phyloP scores from a whole-genome alignment of 1,284 basidiomycete species.

The Neolentinus lepideus region DNA sequence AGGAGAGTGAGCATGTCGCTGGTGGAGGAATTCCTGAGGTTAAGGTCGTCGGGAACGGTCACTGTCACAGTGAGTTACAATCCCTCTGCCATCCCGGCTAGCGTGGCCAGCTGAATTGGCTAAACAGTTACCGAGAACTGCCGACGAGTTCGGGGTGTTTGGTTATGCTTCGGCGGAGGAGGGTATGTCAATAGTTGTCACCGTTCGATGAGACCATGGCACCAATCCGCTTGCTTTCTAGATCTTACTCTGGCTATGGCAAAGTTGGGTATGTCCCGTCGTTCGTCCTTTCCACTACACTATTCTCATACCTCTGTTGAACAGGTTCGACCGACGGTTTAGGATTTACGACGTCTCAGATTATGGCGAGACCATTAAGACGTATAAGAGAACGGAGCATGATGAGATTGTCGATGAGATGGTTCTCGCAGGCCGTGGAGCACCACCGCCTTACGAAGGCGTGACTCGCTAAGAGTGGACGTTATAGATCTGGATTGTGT shows the following conservation, averaged over 20 bases:
- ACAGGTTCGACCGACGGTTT: conserved; percentile 83
- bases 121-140: conserved; percentile 80
- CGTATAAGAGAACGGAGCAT: conserved; percentile 82
- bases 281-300: conserved; percentile 1
- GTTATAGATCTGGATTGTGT: background rate
- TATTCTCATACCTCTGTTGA: background rate
- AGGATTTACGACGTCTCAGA: conserved; percentile 79
- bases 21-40: conserved; percentile 55
- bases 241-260: conserved; percentile 83
- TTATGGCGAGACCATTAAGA: conserved; percentile 84
- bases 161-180: conserved; percentile 95
- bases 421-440: conserved; percentile 41
- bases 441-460: background rate
- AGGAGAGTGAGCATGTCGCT: conserved; percentile 53
- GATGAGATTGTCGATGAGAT: conserved; percentile 65
- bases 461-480: background rate
- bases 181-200: conserved; percentile 36
- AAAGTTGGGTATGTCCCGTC: conserved; percentile 49
- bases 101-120: background rate
- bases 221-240: conserved; percentile 18
- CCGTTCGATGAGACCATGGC: background rate
- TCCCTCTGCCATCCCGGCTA: background rate
- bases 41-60: conserved; percentile 82
- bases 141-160: conserved; percentile 74
- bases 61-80: conserved; percentile 63